These are phyloP conservation scores for Thecaphora frezii DNA, from an alignment of 1,284 basidiomycete genomes.

Conservation along the genomic window DNA sequence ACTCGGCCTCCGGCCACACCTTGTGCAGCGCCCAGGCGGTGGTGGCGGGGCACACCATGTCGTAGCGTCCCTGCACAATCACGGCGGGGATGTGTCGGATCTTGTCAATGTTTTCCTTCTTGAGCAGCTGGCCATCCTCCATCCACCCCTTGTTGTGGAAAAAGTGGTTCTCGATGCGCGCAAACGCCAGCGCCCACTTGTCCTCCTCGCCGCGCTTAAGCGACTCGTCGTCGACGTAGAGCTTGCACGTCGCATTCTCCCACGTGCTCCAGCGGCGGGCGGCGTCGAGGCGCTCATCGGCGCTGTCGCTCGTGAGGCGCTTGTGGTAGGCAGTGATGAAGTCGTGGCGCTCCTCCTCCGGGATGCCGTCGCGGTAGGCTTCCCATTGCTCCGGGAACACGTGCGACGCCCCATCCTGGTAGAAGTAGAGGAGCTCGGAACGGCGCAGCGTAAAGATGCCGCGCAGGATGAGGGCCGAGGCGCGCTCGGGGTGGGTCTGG, in stretches of 20 bases:
- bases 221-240: constrained; percentile 46
- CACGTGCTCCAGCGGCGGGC: constrained; percentile 74
- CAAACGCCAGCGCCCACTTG: constrained; percentile 66
- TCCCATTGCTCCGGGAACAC: constrained; percentile 54
- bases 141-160: constrained; percentile 79
- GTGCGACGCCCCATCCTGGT: constrained; percentile 70
- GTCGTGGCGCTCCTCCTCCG: constrained; percentile 75
- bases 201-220: constrained; percentile 41
- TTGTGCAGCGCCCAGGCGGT: constrained; percentile 58
- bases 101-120: constrained; percentile 81
- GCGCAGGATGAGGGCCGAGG: constrained; percentile 78
- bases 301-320: constrained; percentile 75
- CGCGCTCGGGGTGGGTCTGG: constrained; percentile 78
- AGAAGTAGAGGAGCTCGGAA: constrained; percentile 85
- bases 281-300: constrained; percentile 69
- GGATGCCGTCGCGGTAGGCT: constrained; percentile 75
- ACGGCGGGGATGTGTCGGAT: constrained; percentile 70
- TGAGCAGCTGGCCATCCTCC: constrained; percentile 82
- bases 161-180: constrained; percentile 88
- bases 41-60: constrained; percentile 63
- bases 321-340: constrained; percentile 78
- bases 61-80: constrained; percentile 73
- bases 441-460: constrained; percentile 86
- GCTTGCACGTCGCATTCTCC: constrained; percentile 53
- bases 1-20: constrained; percentile 36